Base-by-base conservation (phyloP, 2,329 filamentous ascomycete genomes). In the Graphium sp. region DNA sequence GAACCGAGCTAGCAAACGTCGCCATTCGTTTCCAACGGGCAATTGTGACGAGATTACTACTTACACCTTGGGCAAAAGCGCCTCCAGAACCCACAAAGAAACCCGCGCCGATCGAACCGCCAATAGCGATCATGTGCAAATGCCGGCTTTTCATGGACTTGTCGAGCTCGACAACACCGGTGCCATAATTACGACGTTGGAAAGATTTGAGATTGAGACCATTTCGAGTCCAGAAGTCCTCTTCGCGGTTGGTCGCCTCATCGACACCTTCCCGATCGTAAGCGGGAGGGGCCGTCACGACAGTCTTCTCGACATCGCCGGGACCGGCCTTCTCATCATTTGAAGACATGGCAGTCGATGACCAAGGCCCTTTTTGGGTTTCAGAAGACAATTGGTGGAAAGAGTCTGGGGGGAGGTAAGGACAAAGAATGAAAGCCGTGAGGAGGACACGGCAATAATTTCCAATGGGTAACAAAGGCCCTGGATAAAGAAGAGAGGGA, bases 61-160 rank as follows among this genome's bases (percentile, higher is more conserved):
- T 44, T 50, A 57, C 60, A 49, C 66, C 66, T 32, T 50, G 56
- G 35, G 42, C 42, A n/a, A 71, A 48, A 26, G 66, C 66, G 38
- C 49, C 43, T 38, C 66, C 66, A 20, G 65, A 68, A 39, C 66
- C 65, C 42, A 71, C 66, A 45, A 71, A 72, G 53, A 72, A 68
- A 52, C 66, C 66, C 44, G 66, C 66, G 46, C 66, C 66, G 32
- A 72, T 72, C 18, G 65, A 67, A 34, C 66, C 66, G 42, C 65
- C 65, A 32, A 71, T 68, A 41, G 65, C 62, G 47, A 71, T 71
- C 66, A 71, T 70, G 49, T 72, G 62, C 38, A 72, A 48, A 47
- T 72, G 66, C 37, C 66, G 61, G 29, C 55, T 52, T 52, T 65
- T 62, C 54, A 72, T 64, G 39, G 50, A 46, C 28, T 52, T 50